Conservation (phyloP, 495 filamentous ascomycete genomes). For the Penicillium arizonense region DNA sequence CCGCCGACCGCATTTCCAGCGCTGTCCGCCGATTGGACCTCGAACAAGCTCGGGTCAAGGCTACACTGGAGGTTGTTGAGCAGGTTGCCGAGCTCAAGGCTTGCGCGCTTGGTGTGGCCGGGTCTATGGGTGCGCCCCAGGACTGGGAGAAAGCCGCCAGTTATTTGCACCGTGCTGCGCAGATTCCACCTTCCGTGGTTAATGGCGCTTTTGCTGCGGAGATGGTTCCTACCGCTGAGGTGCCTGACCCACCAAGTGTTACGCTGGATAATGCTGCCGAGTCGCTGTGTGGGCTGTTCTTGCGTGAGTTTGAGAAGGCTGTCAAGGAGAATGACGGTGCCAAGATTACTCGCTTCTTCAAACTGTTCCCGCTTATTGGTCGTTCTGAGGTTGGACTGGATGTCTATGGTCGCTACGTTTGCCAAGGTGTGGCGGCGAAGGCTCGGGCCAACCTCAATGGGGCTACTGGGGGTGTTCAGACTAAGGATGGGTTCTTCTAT, state of each 20-base stretch:
- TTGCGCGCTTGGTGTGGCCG: conserved; percentile 91
- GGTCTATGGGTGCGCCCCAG: conserved; percentile 95
- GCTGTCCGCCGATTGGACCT: conserved; percentile 83
- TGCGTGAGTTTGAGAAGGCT: conserved; percentile 94
- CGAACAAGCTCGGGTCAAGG: conserved; percentile 86
- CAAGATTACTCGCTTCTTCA: conserved; percentile 94
- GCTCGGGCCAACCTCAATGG: conserved; percentile 78
- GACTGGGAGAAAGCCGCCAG: conserved; percentile 97
- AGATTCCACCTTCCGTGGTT: conserved; percentile 75
- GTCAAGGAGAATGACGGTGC: conserved; percentile 79
- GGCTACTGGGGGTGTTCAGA: conserved; percentile 55
- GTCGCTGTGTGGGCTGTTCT: conserved; percentile 81
- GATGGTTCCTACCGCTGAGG: conserved; percentile 92
- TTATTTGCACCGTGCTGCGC: conserved; percentile 78
- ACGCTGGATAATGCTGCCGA: conserved; percentile 87
- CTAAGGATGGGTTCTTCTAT: conserved; percentile 80
- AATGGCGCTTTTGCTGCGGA: conserved; percentile 85
- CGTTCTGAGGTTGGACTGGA: conserved; percentile 86
- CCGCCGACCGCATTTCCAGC: conserved; percentile 80
- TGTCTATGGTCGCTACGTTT: conserved; percentile 93
- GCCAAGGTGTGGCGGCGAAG: conserved; percentile 80
- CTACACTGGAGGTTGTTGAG: conserved; percentile 88
- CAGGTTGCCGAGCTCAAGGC: conserved; percentile 95
- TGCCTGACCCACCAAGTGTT: conserved; percentile 84
- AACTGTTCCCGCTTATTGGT: conserved; percentile 93